Evolutionary conservation across 176 grass and related monocot genomes (phyloP).

Genomic region (Rhipidocladum racemiflorum): DNA sequence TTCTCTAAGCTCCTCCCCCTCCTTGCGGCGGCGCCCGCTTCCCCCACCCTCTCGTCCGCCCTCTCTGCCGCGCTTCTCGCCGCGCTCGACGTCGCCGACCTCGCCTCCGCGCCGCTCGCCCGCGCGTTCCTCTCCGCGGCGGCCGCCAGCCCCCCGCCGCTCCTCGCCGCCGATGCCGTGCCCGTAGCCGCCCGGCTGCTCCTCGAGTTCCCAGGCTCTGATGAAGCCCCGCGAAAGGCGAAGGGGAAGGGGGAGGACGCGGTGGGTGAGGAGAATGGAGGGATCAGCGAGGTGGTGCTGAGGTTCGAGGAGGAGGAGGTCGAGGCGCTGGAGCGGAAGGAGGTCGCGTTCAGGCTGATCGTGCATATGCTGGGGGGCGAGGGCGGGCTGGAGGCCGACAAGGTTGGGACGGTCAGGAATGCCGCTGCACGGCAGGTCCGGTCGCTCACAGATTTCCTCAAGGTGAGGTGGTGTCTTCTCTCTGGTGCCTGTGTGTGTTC

Average conservation of each 20-base stretch:
- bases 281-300: constrained; percentile 51
- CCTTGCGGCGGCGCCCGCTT: constrained; percentile 41
- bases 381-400: constrained; percentile 42
- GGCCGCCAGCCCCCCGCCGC: constrained; percentile 51
- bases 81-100: constrained; percentile 49
- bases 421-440: constrained; percentile 75
- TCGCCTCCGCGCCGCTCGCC: constrained; percentile 47
- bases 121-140: constrained; percentile 69
- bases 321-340: constrained; percentile 74
- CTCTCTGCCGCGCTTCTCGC: constrained; percentile 51
- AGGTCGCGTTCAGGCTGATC: constrained; percentile 81
- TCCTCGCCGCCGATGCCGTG: constrained; percentile 49
- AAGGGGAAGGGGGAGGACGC: constrained; percentile 79
- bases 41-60: constrained; percentile 52
- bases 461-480: constrained; percentile 46
- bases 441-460: constrained; percentile 85
- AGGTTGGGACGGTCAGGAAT: constrained; percentile 66
- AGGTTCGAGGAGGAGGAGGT: constrained; percentile 78
- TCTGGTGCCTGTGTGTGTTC: neutral
- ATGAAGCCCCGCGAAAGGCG: constrained; percentile 45
- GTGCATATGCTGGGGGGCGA: constrained; percentile 61
- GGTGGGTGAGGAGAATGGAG: constrained; percentile 41
- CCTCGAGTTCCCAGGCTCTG: constrained; percentile 51
- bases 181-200: constrained; percentile 61
- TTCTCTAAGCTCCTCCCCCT: constrained; percentile 62